Evolutionary conservation across 768 basidiomycete species (phyloP).

Genomic region (Daedaleopsis sinensis): DNA sequence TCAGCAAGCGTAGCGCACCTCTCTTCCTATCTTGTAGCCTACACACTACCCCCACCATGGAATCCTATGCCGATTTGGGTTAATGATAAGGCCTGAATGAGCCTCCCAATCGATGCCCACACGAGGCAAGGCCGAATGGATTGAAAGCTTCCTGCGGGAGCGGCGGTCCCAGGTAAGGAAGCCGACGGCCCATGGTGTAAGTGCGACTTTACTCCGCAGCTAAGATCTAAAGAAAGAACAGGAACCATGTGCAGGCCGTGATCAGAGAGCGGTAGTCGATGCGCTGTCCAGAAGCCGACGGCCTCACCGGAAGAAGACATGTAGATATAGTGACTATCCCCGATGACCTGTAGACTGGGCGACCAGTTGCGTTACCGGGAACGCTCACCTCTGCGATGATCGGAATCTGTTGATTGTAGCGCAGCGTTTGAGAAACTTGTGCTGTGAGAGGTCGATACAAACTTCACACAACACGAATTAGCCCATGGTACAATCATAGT

Average conservation of each 20-base stretch:
- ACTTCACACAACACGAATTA: no score
- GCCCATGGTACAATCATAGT: no score
- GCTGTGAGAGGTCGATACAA: no score
- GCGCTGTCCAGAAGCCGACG: no score
- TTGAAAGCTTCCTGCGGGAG: background rate
- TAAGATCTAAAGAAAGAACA: background rate
- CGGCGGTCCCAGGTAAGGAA: background rate
- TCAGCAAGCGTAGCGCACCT: background rate
- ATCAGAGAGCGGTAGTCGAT: background rate
- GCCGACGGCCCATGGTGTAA: background rate
- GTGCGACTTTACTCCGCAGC: background rate
- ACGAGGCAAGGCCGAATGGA: background rate
- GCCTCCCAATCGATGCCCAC: background rate
- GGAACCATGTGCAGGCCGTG: background rate
- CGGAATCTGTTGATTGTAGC: no score
- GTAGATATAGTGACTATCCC: no score
- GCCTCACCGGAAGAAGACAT: background rate
- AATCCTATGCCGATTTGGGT: background rate
- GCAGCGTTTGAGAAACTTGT: no score
- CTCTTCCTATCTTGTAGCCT: background rate
- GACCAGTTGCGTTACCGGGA: no score
- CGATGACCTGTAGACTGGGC: no score
- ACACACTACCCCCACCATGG: background rate
- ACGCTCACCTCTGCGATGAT: no score
- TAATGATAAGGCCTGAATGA: background rate